Evolutionary conservation across 2,329 filamentous ascomycete species (phyloP).

Genomic region (Nemania sp.): DNA sequence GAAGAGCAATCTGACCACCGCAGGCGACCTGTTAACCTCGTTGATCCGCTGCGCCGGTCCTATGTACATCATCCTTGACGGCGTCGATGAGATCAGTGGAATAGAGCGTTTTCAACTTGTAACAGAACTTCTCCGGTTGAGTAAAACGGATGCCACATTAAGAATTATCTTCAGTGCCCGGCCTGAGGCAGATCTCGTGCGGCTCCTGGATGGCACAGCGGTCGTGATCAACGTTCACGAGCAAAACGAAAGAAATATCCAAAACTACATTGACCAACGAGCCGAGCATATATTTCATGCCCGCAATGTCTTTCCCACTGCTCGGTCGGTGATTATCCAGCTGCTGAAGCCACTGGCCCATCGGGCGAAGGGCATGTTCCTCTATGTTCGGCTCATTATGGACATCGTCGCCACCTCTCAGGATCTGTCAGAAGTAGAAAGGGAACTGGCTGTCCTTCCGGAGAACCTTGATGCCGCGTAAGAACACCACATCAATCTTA

Average conservation of each 20-base stretch:
- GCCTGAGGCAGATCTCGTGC: slow-evolving; percentile 1
- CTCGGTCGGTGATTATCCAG: not conserved
- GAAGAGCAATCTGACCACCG: not conserved
- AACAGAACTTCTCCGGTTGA: not conserved
- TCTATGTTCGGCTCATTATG: slow-evolving; percentile 15
- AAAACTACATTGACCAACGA: not conserved
- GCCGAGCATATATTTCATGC: not conserved
- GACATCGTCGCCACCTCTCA: not conserved
- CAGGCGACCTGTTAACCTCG: not conserved
- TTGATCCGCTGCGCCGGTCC: not conserved
- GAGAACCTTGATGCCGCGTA: slow-evolving; percentile 19
- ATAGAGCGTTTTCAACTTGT: slow-evolving; percentile 9
- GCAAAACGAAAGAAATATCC: not conserved
- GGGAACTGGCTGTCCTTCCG: slow-evolving; percentile 6
- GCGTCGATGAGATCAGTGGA: slow-evolving; percentile 14
- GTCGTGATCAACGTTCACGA: slow-evolving; percentile 8
- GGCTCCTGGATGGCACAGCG: not conserved
- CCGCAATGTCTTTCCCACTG: not conserved
- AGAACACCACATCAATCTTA: not conserved
- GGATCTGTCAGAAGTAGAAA: slow-evolving; percentile 7
- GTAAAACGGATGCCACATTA: not conserved
- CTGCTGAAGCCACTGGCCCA: not conserved
- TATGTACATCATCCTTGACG: slow-evolving; percentile 8
- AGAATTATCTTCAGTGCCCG: not conserved
- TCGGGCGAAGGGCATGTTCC: slow-evolving; percentile 17